These are phyloP conservation scores for Plasmodium sp. DNA, from an alignment of 169 alveolate species.

Conservation along the genomic window DNA sequence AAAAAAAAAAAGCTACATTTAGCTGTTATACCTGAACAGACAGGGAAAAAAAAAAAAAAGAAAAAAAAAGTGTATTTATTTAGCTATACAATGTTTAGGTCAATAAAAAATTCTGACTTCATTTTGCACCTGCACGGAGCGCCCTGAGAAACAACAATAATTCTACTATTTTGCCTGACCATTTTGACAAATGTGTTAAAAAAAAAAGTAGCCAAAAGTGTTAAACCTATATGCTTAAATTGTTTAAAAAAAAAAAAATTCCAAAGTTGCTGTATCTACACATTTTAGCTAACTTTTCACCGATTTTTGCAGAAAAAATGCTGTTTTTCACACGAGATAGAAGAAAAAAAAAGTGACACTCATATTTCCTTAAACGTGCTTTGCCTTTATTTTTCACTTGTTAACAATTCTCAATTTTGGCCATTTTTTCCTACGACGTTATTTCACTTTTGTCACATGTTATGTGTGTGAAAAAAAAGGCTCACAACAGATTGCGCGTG, in stretches of 20 bases:
- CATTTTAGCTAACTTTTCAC: background rate
- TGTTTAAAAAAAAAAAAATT: background rate
- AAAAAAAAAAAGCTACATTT: background rate
- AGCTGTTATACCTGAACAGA: constrained; percentile 1
- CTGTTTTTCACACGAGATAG: background rate
- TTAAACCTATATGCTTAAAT: too few relatives aligned
- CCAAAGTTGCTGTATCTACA: constrained; percentile 41
- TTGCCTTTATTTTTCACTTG: background rate
- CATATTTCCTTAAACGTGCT: background rate
- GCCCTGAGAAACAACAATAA: constrained; percentile 35
- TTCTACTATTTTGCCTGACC: constrained; percentile 30
- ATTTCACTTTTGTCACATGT: background rate
- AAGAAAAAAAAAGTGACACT: background rate
- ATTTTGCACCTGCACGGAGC: constrained; percentile 38
- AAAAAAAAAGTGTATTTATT: background rate
- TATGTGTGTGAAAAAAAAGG: background rate
- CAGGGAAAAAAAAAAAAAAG: background rate
- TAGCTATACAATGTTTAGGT: background rate
- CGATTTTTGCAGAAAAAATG: background rate
- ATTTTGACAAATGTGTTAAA: background rate
- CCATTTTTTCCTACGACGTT: background rate
- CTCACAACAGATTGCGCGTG: background rate
- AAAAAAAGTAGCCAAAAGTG: background rate
- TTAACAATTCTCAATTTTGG: background rate
- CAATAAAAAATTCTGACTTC: constrained; percentile 40